These are phyloP conservation scores for Sanguinoderma infundibulare DNA, from an alignment of 1,284 basidiomycete species.

Conservation along the genomic window DNA sequence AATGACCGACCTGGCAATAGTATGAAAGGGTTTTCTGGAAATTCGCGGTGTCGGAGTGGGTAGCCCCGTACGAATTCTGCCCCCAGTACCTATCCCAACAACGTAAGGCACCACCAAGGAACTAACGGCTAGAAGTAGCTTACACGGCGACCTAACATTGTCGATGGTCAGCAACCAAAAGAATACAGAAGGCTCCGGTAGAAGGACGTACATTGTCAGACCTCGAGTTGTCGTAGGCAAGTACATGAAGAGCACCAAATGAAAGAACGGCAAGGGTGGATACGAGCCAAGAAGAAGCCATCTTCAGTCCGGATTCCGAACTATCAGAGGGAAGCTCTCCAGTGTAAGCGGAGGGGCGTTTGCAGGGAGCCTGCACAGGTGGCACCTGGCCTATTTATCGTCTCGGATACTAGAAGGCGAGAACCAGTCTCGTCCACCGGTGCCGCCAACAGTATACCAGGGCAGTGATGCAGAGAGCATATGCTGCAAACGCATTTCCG, in stretches of 20 bases:
- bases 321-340: no score
- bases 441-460: no score
- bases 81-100: conserved; percentile 41
- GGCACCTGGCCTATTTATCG: neutral
- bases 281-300: conserved; percentile 20
- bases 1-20: conserved; percentile 50
- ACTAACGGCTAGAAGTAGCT: neutral
- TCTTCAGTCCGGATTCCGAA: neutral
- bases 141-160: conserved; percentile 1
- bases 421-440: no score
- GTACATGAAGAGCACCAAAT: conserved; percentile 13
- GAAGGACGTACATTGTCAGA: conserved; percentile 33
- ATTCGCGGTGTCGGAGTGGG: conserved; percentile 46
- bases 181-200: neutral
- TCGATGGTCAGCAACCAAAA: neutral
- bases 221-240: conserved; percentile 31
- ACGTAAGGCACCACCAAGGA: neutral
- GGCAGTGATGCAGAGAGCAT: neutral
- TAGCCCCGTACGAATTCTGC: conserved; percentile 63
- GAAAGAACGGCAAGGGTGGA: conserved; percentile 20
- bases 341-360: neutral
- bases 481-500: neutral
- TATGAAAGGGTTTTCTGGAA: conserved; percentile 54
- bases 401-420: neutral
- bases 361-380: neutral